Base-by-base conservation (phyloP, 306 rosid genomes). In the Bauhinia variegata region DNA sequence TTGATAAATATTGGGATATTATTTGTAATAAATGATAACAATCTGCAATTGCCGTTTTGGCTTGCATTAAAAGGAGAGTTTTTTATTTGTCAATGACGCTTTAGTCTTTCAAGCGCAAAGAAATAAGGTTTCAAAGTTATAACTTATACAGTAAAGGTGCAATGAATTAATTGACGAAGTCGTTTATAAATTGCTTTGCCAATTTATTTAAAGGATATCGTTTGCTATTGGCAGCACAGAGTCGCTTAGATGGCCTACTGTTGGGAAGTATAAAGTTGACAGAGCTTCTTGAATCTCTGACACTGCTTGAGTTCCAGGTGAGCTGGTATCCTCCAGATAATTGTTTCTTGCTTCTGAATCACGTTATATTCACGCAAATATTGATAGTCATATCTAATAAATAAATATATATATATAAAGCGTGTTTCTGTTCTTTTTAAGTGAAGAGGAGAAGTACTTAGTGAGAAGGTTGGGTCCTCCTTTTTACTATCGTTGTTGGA, bases 251-350 rank as follows among this genome's bases (percentile, higher is more conserved):
- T 91, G 97, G 96, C 97, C 97, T 5, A 83, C 55, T 72, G 97
- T 91, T 55, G 96, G 96, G 63, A 86, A 77, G 79, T 91, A 79
- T 75, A 86, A 77, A 76, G 95, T 88, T 49, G 96, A 88, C 69
- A 52, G 86, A 11, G 82, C 91, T 28, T 86, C 91, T 16, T 3
- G 97, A 91, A 80, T 79, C 88, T 15, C 79, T 88, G 23, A 88
- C 89, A n/a, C 59, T 88, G 61, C 97, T 95, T 7, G 89, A 88
- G 78, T 76, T 91, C 71, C 87, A 86, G 95, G 97, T 91, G 46
- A 59, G 74, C 38, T 77, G 38, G 10, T 68, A 71, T 73, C 50
- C 60, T 56, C 37, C 3, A 39, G 37, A 49, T 43, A 19, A 59
- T 16, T 18, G 58, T 54, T 23, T 44, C 8, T 59, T 71, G 16